These are phyloP conservation scores for Dendrostoma leiphaemia DNA, from an alignment of 2,329 filamentous ascomycete species.

Conservation along the genomic window DNA sequence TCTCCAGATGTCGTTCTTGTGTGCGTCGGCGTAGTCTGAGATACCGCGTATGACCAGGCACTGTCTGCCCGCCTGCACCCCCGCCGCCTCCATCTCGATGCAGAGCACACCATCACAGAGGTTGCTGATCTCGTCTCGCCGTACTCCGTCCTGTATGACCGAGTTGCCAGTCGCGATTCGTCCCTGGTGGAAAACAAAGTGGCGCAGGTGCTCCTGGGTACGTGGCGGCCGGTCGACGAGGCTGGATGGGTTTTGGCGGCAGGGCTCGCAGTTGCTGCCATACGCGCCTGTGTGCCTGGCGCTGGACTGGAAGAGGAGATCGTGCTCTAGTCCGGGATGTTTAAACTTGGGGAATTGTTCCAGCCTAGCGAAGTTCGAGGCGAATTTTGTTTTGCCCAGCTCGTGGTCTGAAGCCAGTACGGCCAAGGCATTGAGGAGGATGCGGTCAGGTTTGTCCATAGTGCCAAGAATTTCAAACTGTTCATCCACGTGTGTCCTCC, in stretches of 20 bases:
- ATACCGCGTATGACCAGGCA: conserved; percentile 39
- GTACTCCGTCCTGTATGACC: conserved; percentile 33
- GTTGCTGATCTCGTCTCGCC: conserved; percentile 28
- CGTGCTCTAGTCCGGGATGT: background rate
- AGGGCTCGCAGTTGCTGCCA: background rate
- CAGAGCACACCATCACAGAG: conserved; percentile 21
- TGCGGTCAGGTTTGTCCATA: background rate
- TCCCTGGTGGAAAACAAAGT: conserved; percentile 21
- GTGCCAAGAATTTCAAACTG: background rate
- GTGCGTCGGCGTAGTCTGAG: conserved; percentile 38
- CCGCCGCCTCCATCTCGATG: conserved; percentile 31
- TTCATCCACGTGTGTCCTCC: background rate
- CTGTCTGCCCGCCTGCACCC: conserved; percentile 27
- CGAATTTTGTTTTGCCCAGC: background rate
- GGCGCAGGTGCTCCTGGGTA: background rate
- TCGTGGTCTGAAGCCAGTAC: conserved; percentile 3
- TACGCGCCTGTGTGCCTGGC: background rate
- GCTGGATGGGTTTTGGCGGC: background rate
- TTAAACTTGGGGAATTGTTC: background rate
- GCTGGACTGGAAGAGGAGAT: background rate
- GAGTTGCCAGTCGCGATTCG: conserved; percentile 32
- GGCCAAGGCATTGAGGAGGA: background rate
- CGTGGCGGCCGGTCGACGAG: background rate
- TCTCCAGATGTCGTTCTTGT: conserved; percentile 38
- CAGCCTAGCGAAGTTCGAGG: background rate